Base-by-base conservation (phyloP, 352 stramenopile species). In the Globisporangium radiosum region DNA sequence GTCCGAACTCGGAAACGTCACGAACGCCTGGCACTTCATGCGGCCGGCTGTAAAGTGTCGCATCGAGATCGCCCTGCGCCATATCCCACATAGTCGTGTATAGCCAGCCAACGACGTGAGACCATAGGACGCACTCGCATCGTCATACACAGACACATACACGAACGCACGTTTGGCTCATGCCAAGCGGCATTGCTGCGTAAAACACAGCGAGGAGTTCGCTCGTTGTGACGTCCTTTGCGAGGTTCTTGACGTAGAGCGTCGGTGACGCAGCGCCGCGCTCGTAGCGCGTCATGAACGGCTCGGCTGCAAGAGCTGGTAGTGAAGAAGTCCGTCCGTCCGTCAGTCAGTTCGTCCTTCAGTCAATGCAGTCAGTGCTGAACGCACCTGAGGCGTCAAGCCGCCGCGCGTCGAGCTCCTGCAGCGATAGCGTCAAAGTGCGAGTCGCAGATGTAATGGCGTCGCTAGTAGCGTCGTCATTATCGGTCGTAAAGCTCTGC, bases 11-110 rank as follows among this genome's bases (percentile, higher is more conserved):
- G 79, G 69, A 56, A 83, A 94, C 52, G 73, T 81, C 36, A 95
- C 68, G 53, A 96, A 96, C 7, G 84, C 85, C 55, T 96, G 87
- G 38, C 80, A 90, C 51, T 92, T 92, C 78, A 96, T 91, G 55
- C 84, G 64, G 0, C 87, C 87, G 59, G 80, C 71, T 25, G 78
- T 84, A 42, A 96, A 95, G 57, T 92, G 74, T 2, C 77, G 77
- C 37, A 93, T 78, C 25, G 64, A 62, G 48, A 90, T 49, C 19
- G 54, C 47, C 38, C 81, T 94, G 58, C 6, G 47, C 3, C 54
- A 7, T 25, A 25, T 25, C 25, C 25, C 25, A 25, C 25, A 25
- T 0, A 25, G 25, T 25, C 25, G 25, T 25, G 25, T 25, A 25
- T 25, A 2, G 25, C 25, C 25, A 25, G 25, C 25, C 25, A 51